Base-by-base conservation (phyloP, 2,329 filamentous ascomycete species). In the Scedosporium apiospermum region DNA sequence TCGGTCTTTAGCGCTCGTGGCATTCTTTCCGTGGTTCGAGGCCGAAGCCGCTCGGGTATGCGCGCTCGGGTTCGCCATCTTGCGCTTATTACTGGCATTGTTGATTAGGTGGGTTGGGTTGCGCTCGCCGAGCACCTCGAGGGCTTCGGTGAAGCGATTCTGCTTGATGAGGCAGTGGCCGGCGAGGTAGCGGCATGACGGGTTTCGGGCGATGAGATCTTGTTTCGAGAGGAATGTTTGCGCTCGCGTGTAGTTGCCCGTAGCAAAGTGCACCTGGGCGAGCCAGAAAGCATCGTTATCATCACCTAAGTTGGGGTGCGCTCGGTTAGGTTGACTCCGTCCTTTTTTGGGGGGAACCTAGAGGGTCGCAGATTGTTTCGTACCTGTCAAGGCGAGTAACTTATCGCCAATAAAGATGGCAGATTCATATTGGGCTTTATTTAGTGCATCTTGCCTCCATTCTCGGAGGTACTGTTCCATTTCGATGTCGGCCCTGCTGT, bases 371-470 rank as follows among this genome's bases (percentile, higher is more conserved):
- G 75, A 30, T 34, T 9, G 30, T 34, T 5, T 34, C 85, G 67
- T 76, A 97, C 93, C 91, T 44, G 93, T 98, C 71, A 99, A 80
- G 63, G 95, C 95, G 63, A 98, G 82, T 68, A 99, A 82, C 79
- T 99, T 99, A 82, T 99, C 95, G 66, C 92, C 95, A 67, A 98
- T 91, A 73, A 96, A 98, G 69, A 98, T 93, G 71, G 95, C 95
- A 41, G 93, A 91, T 67, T 98, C 93, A 75, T 97, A 93, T 74
- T 99, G 95, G 67, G 95, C 91, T 75, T 96, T 95, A 77, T 96
- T 93, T 71, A 96, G 81, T 72, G 93, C 93, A 79, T 97, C 92
- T 77, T 96, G 91, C 72, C 93, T 86, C 95, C 95, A 99, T 71
- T 90, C 89, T 73, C 93, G 88, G 71, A 99, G 83, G 76, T 93